Evolutionary conservation across 129 eudicot species (phyloP).

Genomic region (Centaurea solstitialis): DNA sequence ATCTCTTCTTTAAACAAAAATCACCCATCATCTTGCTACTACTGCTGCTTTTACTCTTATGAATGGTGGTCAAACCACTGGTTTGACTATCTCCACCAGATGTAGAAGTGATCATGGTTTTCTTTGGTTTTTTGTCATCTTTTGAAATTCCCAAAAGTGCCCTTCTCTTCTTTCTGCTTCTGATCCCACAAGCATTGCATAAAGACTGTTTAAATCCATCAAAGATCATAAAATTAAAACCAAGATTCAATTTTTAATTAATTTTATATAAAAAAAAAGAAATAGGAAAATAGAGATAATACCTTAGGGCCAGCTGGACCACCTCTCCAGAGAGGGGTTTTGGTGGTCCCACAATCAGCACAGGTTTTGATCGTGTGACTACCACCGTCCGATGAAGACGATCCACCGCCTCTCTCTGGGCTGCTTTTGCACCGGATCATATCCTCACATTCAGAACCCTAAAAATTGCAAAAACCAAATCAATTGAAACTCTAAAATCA

Average conservation of each 20-base stretch:
- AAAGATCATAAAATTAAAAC: conserved; percentile 13
- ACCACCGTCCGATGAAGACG: conserved; percentile 43
- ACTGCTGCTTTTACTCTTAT: conserved; percentile 9
- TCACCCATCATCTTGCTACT: conserved; percentile 30
- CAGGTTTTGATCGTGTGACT: conserved; percentile 57
- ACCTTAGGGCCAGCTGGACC: conserved; percentile 99
- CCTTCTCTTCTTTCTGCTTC: conserved; percentile 89
- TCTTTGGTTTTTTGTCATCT: conserved; percentile 67
- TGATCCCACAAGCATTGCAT: conserved; percentile 98
- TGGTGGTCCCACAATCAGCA: conserved; percentile 87
- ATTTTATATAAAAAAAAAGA: not conserved
- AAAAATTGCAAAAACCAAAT: not conserved
- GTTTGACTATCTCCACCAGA: conserved; percentile 29
- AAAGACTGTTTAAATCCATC: conserved; percentile 51
- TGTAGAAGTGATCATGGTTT: conserved; percentile 14
- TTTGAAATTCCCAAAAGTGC: conserved; percentile 65
- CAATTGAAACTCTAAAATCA: not conserved
- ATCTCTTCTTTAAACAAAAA: conserved; percentile 50
- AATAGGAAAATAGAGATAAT: not conserved
- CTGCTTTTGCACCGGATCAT: conserved; percentile 47
- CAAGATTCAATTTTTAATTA: not conserved
- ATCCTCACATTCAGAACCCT: conserved; percentile 67
- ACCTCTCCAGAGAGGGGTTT: conserved; percentile 98
- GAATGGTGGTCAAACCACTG: conserved; percentile 42
- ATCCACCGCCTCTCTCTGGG: conserved; percentile 48